Evolutionary conservation across 2,329 filamentous ascomycete species (phyloP).

Genomic region (Chalara sp.): DNA sequence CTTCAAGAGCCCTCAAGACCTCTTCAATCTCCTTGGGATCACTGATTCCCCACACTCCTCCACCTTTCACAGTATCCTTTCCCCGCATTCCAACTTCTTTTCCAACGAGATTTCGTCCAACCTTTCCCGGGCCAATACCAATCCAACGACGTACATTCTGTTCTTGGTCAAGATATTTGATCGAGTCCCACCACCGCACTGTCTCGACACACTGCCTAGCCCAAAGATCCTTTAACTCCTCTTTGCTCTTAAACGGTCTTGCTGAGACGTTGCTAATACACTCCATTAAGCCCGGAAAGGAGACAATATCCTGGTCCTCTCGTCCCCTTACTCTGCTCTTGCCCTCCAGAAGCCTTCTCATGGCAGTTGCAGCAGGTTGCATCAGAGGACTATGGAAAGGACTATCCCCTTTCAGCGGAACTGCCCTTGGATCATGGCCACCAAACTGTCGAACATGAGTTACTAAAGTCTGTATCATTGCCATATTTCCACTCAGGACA

Average conservation of each 20-base stretch:
- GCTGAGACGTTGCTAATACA: slow-evolving; percentile 86
- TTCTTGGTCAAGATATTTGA: slow-evolving; percentile 81
- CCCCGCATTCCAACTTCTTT: slow-evolving; percentile 89
- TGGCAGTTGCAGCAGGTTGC: slow-evolving; percentile 71
- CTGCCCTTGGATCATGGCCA: slow-evolving; percentile 83
- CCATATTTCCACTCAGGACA: slow-evolving; percentile 81
- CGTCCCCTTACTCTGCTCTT: slow-evolving; percentile 47
- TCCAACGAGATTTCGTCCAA: slow-evolving; percentile 85
- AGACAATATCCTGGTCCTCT: slow-evolving; percentile 58
- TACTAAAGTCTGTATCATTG: slow-evolving; percentile 72
- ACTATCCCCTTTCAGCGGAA: slow-evolving; percentile 77
- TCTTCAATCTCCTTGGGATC: slow-evolving; percentile 72
- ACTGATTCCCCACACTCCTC: slow-evolving; percentile 87
- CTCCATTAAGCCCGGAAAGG: slow-evolving; percentile 67
- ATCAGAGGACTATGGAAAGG: slow-evolving; percentile 92
- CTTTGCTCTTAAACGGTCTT: slow-evolving; percentile 65
- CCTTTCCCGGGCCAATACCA: slow-evolving; percentile 88
- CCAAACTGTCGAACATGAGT: slow-evolving; percentile 83
- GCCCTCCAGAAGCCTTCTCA: slow-evolving; percentile 60
- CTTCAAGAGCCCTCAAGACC: slow-evolving; percentile 56
- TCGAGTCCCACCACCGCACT: slow-evolving; percentile 90
- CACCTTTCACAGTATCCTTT: slow-evolving; percentile 73
- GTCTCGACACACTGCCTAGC: slow-evolving; percentile 84
- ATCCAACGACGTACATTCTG: slow-evolving; percentile 78
- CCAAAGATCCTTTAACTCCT: slow-evolving; percentile 71